Evolutionary conservation across 441 rosid genomes (phyloP).

Genomic region (Erodium moschatum): DNA sequence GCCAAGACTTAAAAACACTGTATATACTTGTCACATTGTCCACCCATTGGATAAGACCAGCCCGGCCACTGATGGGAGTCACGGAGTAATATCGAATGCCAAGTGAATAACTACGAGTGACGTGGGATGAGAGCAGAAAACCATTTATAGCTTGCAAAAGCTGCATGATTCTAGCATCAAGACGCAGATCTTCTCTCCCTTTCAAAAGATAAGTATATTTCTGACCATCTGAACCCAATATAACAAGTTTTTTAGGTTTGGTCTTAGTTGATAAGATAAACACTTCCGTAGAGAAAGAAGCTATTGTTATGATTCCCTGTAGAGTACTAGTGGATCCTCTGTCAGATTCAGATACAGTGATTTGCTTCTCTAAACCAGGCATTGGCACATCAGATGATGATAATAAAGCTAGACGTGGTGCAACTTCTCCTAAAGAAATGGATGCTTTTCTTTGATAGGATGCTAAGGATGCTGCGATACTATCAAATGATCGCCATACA

Average conservation of each 20-base stretch:
- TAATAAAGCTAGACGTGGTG: constrained; percentile 75
- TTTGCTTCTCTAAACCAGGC: constrained; percentile 96
- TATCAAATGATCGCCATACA: constrained; percentile 87
- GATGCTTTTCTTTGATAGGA: constrained; percentile 82
- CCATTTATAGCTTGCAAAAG: constrained; percentile 86
- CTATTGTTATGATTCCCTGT: constrained; percentile 65
- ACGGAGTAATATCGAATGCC: constrained; percentile 88
- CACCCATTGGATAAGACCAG: constrained; percentile 99
- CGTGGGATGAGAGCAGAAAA: constrained; percentile 55
- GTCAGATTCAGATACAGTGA: constrained; percentile 46
- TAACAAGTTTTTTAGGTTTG: constrained; percentile 83
- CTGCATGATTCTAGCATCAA: constrained; percentile 99
- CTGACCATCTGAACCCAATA: constrained; percentile 91
- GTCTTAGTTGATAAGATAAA: constrained; percentile 85
- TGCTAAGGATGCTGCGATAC: constrained; percentile 80
- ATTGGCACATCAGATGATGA: constrained; percentile 93
- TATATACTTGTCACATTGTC: constrained; percentile 88
- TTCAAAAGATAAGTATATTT: constrained; percentile 79
- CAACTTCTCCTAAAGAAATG: constrained; percentile 82
- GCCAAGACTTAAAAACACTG: constrained; percentile 93
- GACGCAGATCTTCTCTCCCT: constrained; percentile 98
- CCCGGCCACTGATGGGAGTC: constrained; percentile 96
- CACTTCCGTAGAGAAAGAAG: constrained; percentile 74
- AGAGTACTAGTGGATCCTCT: constrained; percentile 39
- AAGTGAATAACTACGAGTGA: constrained; percentile 47